Evolutionary conservation across 495 filamentous ascomycete genomes (phyloP).

Genomic region (Amphirosellinia nigrospora): DNA sequence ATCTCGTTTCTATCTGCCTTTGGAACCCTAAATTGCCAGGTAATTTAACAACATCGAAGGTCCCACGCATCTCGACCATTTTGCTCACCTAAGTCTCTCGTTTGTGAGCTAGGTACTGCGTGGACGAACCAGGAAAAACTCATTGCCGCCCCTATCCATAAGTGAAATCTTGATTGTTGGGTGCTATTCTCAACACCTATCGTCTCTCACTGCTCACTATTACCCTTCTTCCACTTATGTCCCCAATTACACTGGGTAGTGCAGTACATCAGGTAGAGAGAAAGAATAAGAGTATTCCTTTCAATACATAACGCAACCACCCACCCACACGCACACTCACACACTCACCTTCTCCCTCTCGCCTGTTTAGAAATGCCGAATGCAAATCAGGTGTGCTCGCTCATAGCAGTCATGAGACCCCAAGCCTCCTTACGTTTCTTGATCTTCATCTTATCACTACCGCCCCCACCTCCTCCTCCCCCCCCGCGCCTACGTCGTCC

Average conservation of each 20-base stretch:
- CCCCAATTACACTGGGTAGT: background rate
- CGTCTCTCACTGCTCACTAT: background rate
- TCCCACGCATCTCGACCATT: background rate
- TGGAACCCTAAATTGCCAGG: background rate
- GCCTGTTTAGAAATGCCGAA: slow-evolving; percentile 60
- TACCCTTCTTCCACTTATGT: background rate
- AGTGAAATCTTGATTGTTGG: background rate
- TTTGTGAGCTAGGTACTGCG: no score
- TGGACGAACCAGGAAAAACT: background rate
- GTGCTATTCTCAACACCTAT: background rate
- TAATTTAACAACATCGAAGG: background rate
- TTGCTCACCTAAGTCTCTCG: background rate
- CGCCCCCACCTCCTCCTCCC: background rate
- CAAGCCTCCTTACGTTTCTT: slow-evolving; percentile 84
- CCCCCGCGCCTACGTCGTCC: background rate
- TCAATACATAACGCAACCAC: background rate
- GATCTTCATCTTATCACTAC: slow-evolving; percentile 57
- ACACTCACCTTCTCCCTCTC: background rate
- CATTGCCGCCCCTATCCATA: background rate
- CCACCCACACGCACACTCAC: background rate
- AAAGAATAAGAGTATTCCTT: background rate
- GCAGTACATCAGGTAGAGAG: background rate
- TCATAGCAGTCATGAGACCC: slow-evolving; percentile 67
- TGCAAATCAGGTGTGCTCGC: slow-evolving; percentile 60
- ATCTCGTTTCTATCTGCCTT: background rate